Evolutionary conservation across 768 basidiomycete genomes (phyloP).

Genomic region (Rhizopogon salebrosus): DNA sequence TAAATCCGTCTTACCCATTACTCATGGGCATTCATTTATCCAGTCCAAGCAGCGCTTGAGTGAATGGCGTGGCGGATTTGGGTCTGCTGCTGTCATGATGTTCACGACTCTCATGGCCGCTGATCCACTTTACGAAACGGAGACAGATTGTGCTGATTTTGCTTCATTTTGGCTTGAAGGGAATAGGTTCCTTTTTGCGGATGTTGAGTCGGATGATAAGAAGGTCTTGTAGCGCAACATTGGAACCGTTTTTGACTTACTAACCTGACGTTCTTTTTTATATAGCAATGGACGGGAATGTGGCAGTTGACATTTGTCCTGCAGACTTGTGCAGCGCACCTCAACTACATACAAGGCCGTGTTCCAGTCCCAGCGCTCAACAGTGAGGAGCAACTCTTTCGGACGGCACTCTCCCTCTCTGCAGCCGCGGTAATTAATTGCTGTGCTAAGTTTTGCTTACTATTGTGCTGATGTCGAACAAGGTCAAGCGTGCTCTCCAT

Average conservation of each 20-base stretch:
- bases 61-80: background rate
- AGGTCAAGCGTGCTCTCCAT: background rate
- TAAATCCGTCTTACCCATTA: background rate
- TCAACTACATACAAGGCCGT: slow-evolving; percentile 6
- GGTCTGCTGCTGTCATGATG: background rate
- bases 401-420: background rate
- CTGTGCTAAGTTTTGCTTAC: too few relatives aligned
- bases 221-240: background rate
- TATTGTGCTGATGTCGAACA: background rate
- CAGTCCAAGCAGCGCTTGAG: background rate
- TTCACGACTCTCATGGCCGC: background rate
- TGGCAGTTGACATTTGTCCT: slow-evolving; percentile 1
- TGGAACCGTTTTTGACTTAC: too few relatives aligned
- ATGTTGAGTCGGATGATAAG: background rate
- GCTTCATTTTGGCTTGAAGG: background rate
- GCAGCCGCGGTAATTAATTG: background rate
- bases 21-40: background rate
- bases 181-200: background rate
- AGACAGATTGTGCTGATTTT: background rate
- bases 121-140: background rate
- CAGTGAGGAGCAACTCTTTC: background rate
- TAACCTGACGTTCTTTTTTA: too few relatives aligned
- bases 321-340: background rate
- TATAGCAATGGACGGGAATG: slow-evolving; percentile 9
- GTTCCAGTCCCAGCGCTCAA: background rate